Conservation (phyloP, 2,329 filamentous ascomycete species). For the Epicoccum nigrum region DNA sequence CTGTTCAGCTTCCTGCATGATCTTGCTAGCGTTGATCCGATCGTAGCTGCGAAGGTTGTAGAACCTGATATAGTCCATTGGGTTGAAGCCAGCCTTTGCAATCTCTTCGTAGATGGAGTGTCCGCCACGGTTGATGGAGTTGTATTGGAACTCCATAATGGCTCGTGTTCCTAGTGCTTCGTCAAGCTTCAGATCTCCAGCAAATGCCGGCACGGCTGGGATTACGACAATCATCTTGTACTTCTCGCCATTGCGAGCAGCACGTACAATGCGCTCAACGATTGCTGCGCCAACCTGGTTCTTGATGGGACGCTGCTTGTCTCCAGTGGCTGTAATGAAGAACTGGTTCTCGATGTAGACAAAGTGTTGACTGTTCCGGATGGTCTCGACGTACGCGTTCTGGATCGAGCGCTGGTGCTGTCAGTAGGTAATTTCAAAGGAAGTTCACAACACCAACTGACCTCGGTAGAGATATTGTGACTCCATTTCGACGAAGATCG, state of each 20-base stretch:
- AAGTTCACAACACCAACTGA: slow-evolving; percentile 27
- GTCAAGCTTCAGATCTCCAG: slow-evolving; percentile 76
- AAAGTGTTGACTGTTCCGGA: slow-evolving; percentile 71
- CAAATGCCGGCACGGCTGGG: slow-evolving; percentile 80
- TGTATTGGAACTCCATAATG: slow-evolving; percentile 86
- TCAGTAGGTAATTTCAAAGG: slow-evolving; percentile 8
- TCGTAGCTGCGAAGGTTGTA: slow-evolving; percentile 87
- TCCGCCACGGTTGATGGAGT: slow-evolving; percentile 77
- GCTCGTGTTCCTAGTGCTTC: slow-evolving; percentile 77
- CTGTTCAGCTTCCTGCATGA: slow-evolving; percentile 66
- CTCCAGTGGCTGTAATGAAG: slow-evolving; percentile 82
- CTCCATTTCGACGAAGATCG: slow-evolving; percentile 61
- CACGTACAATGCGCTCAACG: slow-evolving; percentile 76
- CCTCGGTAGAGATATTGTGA: slow-evolving; percentile 63
- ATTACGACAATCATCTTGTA: slow-evolving; percentile 81
- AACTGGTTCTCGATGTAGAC: slow-evolving; percentile 87
- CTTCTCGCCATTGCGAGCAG: slow-evolving; percentile 66
- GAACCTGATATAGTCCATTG: slow-evolving; percentile 76
- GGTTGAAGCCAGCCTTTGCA: slow-evolving; percentile 69
- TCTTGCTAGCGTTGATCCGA: slow-evolving; percentile 73
- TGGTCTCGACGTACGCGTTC: slow-evolving; percentile 80
- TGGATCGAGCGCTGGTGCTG: slow-evolving; percentile 73
- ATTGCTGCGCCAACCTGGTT: slow-evolving; percentile 82
- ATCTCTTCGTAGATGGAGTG: slow-evolving; percentile 78
- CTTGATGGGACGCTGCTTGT: slow-evolving; percentile 72